A percentile compares a stretch with the other conserved stretches of the same genome.
Conservation (phyloP, 2,329 filamentous ascomycete genomes). For the Beauveria sp. region DNA sequence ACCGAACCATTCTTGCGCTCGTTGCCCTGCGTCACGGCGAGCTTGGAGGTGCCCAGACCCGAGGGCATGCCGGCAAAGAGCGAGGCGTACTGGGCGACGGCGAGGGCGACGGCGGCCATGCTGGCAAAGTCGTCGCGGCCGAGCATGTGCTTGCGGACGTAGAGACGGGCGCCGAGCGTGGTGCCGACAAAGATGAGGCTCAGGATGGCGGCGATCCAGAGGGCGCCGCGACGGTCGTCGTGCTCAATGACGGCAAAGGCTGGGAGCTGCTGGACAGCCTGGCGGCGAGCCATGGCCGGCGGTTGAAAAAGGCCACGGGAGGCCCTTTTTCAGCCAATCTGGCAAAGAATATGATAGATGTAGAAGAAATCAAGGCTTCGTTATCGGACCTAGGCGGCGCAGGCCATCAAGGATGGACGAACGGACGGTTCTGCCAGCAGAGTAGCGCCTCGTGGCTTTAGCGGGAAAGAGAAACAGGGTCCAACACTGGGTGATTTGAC, state of each 20-base stretch:
- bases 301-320: not conserved
- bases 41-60: slow-evolving; percentile 13
- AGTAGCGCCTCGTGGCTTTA: too few relatives aligned
- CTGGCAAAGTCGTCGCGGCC: slow-evolving; percentile 14
- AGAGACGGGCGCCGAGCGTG: not conserved
- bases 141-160: slow-evolving; percentile 14
- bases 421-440: too few relatives aligned
- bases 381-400: too few relatives aligned
- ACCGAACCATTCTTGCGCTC: slow-evolving; percentile 10
- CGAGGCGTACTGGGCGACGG: slow-evolving; percentile 11
- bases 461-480: too few relatives aligned
- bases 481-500: too few relatives aligned
- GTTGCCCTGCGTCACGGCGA: not conserved
- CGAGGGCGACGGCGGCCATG: not conserved
- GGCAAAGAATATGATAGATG: not conserved
- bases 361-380: too few relatives aligned
- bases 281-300: not conserved
- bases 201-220: slow-evolving; percentile 16
- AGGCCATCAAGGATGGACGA: too few relatives aligned
- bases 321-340: too few relatives aligned
- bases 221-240: slow-evolving; percentile 14
- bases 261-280: not conserved
- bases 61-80: slow-evolving; percentile 12
- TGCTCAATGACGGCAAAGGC: slow-evolving; percentile 3
- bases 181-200: slow-evolving; percentile 13